A percentile compares a stretch with the other conserved stretches of the same genome.
phyloP scores from a whole-genome alignment of 2,329 filamentous ascomycete genomes.

The Ophiostoma ulmi region DNA sequence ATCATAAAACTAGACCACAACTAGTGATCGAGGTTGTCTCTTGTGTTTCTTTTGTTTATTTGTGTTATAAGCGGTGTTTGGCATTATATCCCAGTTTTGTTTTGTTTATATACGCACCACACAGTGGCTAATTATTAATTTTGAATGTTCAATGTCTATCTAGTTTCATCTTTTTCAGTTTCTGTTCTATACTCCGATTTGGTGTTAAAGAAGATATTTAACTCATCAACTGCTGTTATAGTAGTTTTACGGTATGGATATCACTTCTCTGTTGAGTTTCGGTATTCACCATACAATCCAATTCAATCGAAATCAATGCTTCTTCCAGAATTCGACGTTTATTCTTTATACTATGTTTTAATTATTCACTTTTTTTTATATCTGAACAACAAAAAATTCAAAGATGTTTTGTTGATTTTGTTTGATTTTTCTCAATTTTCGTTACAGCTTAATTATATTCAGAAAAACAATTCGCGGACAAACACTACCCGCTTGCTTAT shows the following conservation, averaged over 20 bases:
- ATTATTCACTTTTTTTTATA: too few species aligned
- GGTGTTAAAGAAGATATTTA: not conserved
- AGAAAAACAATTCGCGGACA: not conserved
- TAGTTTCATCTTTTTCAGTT: not conserved
- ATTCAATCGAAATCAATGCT: too few species aligned
- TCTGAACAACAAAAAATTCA: too few species aligned
- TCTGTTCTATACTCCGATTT: not conserved
- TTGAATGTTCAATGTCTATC: not conserved
- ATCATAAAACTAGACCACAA: not conserved
- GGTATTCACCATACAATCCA: too few species aligned
- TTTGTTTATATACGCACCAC: not conserved
- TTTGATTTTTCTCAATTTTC: not conserved
- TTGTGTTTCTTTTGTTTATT: not conserved
- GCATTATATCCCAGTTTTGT: constrained; percentile 4
- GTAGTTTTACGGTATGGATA: too few species aligned
- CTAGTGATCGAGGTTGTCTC: not conserved
- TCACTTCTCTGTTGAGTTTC: too few species aligned
- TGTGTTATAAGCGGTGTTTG: not conserved
- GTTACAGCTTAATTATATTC: too few species aligned
- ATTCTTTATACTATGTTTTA: too few species aligned
- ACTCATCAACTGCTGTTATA: too few species aligned
- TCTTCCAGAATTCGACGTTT: too few species aligned
- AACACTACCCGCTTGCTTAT: not conserved
- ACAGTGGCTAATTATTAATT: not conserved
- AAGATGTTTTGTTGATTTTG: not conserved